These are phyloP conservation scores for Coniella vitis DNA, from an alignment of 2,329 filamentous ascomycete species.

Conservation along the genomic window DNA sequence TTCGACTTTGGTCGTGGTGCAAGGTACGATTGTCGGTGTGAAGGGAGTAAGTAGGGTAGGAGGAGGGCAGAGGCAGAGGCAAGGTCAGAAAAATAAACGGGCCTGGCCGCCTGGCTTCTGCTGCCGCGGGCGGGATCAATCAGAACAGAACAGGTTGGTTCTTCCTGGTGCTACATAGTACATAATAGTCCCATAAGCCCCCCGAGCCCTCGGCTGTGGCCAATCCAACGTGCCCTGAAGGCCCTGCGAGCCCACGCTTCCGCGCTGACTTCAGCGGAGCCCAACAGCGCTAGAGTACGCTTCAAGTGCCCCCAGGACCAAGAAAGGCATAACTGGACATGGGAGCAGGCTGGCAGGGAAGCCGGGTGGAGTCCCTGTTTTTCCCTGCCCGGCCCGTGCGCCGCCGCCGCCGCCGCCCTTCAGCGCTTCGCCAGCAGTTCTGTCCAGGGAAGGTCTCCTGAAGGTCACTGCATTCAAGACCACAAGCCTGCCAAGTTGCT, in stretches of 20 bases:
- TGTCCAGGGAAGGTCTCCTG: background rate
- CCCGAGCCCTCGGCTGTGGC: no score
- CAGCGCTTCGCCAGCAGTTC: no score
- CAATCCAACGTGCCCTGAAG: background rate
- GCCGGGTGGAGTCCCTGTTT: background rate
- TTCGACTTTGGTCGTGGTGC: slow-evolving; percentile 6
- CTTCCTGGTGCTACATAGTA: no score
- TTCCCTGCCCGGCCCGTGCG: background rate
- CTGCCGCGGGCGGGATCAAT: background rate
- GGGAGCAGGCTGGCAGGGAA: background rate
- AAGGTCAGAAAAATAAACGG: slow-evolving; percentile 16
- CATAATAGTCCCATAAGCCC: no score
- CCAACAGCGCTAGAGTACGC: background rate
- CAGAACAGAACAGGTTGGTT: slow-evolving; percentile 15
- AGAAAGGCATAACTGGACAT: background rate
- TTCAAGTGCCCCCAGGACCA: background rate
- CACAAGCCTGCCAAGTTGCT: background rate
- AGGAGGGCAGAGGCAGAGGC: slow-evolving; percentile 10
- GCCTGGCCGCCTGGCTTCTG: slow-evolving; percentile 4
- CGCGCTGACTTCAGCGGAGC: no score
- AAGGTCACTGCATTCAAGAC: background rate
- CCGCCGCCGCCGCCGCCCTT: background rate
- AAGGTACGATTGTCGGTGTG: slow-evolving; percentile 16
- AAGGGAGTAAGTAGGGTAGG: slow-evolving; percentile 14
- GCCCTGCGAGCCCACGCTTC: background rate